Evolutionary conservation across 148 eudicot genomes (phyloP).

Genomic region (Rhododendron ferrugineum): DNA sequence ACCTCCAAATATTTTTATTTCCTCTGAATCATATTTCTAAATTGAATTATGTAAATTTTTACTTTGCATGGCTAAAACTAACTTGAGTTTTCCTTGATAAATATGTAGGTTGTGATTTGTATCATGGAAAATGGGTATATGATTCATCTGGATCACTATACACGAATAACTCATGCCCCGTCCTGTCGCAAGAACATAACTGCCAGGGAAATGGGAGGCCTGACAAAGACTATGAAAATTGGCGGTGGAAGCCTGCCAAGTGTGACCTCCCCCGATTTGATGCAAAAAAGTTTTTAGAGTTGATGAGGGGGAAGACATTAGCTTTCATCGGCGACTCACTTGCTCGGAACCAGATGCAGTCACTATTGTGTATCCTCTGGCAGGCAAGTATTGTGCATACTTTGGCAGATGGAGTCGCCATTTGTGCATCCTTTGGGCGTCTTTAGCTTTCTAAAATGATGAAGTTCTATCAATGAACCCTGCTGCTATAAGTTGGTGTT

Average conservation of each 20-base stretch:
- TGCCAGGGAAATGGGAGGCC: slow-evolving; percentile 99
- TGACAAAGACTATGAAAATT: slow-evolving; percentile 83
- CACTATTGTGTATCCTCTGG: slow-evolving; percentile 81
- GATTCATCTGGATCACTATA: slow-evolving; percentile 71
- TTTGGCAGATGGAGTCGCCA: not conserved
- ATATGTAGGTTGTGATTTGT: slow-evolving; percentile 67
- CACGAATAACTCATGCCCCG: slow-evolving; percentile 74
- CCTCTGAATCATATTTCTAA: not conserved
- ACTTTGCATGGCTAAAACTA: not conserved
- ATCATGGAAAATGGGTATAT: slow-evolving; percentile 77
- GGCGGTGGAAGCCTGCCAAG: slow-evolving; percentile 82
- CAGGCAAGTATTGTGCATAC: slow-evolving; percentile 40
- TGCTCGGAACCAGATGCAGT: slow-evolving; percentile 72
- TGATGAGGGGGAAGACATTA: slow-evolving; percentile 81
- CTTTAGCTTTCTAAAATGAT: not conserved
- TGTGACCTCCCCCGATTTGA: slow-evolving; percentile 85
- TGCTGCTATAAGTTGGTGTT: not conserved
- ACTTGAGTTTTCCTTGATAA: not conserved
- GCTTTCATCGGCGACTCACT: slow-evolving; percentile 83
- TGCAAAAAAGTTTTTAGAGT: slow-evolving; percentile 56
- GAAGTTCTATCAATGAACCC: not conserved
- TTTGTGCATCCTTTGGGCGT: not conserved
- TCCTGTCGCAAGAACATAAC: slow-evolving; percentile 77
- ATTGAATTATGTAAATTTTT: not conserved
- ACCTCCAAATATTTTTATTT: not conserved